Evolutionary conservation across 2,329 filamentous ascomycete genomes (phyloP).

Genomic region (Diaporthe aspalathi): DNA sequence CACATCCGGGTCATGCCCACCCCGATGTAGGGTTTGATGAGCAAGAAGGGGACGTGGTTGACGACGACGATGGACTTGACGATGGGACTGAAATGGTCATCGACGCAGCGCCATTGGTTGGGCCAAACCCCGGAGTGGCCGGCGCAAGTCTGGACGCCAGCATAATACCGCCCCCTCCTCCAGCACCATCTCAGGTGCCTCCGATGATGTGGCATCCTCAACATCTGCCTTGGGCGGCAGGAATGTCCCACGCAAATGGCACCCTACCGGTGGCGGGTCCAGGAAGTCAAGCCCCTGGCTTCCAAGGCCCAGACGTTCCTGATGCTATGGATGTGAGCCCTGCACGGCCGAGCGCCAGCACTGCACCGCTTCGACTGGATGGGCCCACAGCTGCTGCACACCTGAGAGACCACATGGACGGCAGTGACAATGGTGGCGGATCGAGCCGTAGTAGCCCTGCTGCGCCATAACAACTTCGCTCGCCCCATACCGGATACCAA

Average conservation of each 20-base stretch:
- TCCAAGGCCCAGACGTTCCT: conserved; percentile 16
- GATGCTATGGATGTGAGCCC: conserved; percentile 37
- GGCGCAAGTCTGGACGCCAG: conserved; percentile 35
- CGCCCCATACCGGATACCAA: not conserved
- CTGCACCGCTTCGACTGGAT: conserved; percentile 32
- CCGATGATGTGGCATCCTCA: conserved; percentile 32
- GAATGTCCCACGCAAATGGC: conserved; percentile 18
- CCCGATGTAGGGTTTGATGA: conserved; percentile 54
- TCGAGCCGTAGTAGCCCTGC: conserved; percentile 37
- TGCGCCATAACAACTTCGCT: not conserved
- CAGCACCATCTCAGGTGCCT: conserved; percentile 22
- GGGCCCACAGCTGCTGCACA: conserved; percentile 18
- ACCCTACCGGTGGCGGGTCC: conserved; percentile 7
- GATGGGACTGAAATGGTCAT: conserved; percentile 48
- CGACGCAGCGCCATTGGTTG: conserved; percentile 41
- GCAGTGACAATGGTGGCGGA: conserved; percentile 17
- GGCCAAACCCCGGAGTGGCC: not conserved
- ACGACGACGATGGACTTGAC: conserved; percentile 46
- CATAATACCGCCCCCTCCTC: conserved; percentile 38
- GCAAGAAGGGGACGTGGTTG: conserved; percentile 48
- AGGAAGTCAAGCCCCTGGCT: not conserved
- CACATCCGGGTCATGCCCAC: conserved; percentile 34
- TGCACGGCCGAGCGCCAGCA: conserved; percentile 29
- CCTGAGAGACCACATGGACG: conserved; percentile 17
- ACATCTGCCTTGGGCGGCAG: conserved; percentile 33